Evolutionary conservation across 495 filamentous ascomycete genomes (phyloP), one percentile per base, ranked within the genome.

Genomic region (Aspergillus incahuasiensis): DNA sequence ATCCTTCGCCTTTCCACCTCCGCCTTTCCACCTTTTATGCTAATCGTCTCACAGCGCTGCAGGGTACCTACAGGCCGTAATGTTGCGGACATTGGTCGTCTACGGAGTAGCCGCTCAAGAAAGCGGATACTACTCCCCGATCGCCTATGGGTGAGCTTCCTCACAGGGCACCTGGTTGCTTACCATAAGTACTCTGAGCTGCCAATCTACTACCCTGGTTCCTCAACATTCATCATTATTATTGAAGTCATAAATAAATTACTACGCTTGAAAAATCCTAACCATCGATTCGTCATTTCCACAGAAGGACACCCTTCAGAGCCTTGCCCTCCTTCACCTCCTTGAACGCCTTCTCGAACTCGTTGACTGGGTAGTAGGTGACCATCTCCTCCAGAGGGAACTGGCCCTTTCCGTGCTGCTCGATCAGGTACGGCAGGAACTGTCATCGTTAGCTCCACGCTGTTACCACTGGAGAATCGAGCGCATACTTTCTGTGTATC

Each of bases 321-420:
- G 43, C 43, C 21, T 57, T 55, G 16, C 52, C 53, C 1, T 40
- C 45, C 35, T 57, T 54, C 19, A 55, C 54, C 16, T 63, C 57
- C 30, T 50, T 50, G 32, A 60, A 46, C 12, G 54, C 50, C 16
- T 35, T n/a, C n/a, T 54, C 40, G 38, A 48, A 60, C 4, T 60
- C 53, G 2, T 47, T 45, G 9, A 54, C 49, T 0, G 49, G 42
- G 18, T 63, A 63, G 6, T 44, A 46, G 16, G 25, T 55, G 45
- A 60, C 57, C 48, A 63, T 16, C 41, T 57, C 46, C 28, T 55
- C 61, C 2, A 63, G 38, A 7, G 54, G 53, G 34, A 57, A 57
- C 1, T 47, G 42, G 9, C 54, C 51, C 25, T 49, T 25, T 2
- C 12, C 21, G 12, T 63, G 49, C 32, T 63, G 28, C n/a, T 63